Evolutionary conservation across 257 asterid genomes (phyloP).

Genomic region (Solanum chmielewskii): DNA sequence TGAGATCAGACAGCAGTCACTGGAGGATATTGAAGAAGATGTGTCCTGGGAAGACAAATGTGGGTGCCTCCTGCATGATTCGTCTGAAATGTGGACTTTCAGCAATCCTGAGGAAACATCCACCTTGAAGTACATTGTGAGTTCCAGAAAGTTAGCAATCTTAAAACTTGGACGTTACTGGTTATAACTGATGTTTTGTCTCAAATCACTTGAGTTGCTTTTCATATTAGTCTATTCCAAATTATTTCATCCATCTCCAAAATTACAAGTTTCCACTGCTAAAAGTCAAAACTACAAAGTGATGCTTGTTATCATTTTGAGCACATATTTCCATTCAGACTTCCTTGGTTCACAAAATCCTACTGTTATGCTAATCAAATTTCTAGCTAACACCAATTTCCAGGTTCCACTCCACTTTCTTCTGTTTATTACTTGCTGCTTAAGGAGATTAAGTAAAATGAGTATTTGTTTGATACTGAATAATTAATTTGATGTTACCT

Average conservation of each 20-base stretch:
- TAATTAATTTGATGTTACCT: neutral
- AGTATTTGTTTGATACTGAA: neutral
- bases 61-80: conserved; percentile 57
- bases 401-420: neutral
- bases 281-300: neutral
- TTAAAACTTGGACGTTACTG: neutral
- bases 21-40: conserved; percentile 30
- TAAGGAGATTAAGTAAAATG: neutral
- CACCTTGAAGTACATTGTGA: conserved; percentile 64
- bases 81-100: conserved; percentile 72
- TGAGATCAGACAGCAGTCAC: conserved; percentile 45
- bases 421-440: neutral
- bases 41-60: conserved; percentile 74
- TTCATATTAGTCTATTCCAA: neutral
- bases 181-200: neutral
- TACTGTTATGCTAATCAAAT: neutral
- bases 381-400: neutral
- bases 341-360: neutral
- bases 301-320: neutral
- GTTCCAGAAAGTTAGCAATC: conserved; percentile 12
- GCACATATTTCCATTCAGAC: neutral
- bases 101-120: conserved; percentile 57
- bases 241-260: neutral
- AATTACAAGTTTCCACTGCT: neutral
- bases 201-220: neutral